phyloP scores from a whole-genome alignment of 2,329 filamentous ascomycete species.

The Coniosporium tulheliwenetii region DNA sequence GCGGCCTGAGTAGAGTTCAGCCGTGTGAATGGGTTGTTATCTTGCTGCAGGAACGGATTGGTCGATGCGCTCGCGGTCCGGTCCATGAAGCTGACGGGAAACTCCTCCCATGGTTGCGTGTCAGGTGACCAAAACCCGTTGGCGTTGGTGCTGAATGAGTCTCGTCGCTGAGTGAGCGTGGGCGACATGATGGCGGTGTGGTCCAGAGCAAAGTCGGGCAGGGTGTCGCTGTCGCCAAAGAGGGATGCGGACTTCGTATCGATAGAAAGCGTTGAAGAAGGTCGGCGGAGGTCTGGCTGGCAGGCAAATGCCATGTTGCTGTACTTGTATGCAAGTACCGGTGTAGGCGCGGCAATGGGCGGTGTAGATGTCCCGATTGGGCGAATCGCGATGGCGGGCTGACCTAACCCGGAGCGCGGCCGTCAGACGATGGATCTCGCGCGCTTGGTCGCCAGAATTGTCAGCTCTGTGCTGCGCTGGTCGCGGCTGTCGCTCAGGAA shows the following conservation, averaged over 20 bases:
- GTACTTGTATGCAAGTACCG: slow-evolving; percentile 22
- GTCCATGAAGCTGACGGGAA: slow-evolving; percentile 22
- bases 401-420: too few relatives aligned
- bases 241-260: slow-evolving; percentile 21
- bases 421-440: too few relatives aligned
- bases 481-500: too few relatives aligned
- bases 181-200: slow-evolving; percentile 32
- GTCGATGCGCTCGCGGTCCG: slow-evolving; percentile 24
- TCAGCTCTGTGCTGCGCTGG: too few relatives aligned
- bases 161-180: slow-evolving; percentile 23
- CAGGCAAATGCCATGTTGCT: slow-evolving; percentile 19
- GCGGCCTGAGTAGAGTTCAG: slow-evolving; percentile 33
- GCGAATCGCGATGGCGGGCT: not conserved
- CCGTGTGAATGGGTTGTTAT: slow-evolving; percentile 48
- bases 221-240: slow-evolving; percentile 35
- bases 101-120: slow-evolving; percentile 35
- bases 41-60: slow-evolving; percentile 33
- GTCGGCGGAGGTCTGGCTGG: slow-evolving; percentile 22
- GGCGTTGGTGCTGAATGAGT: slow-evolving; percentile 30
- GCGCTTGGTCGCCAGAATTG: too few relatives aligned
- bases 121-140: slow-evolving; percentile 36
- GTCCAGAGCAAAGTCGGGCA: slow-evolving; percentile 36
- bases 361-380: not conserved
- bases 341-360: slow-evolving; percentile 12
- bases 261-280: slow-evolving; percentile 17